phyloP scores from a whole-genome alignment of 2,329 filamentous ascomycete species.

The Neocatenulostroma microsporum region DNA sequence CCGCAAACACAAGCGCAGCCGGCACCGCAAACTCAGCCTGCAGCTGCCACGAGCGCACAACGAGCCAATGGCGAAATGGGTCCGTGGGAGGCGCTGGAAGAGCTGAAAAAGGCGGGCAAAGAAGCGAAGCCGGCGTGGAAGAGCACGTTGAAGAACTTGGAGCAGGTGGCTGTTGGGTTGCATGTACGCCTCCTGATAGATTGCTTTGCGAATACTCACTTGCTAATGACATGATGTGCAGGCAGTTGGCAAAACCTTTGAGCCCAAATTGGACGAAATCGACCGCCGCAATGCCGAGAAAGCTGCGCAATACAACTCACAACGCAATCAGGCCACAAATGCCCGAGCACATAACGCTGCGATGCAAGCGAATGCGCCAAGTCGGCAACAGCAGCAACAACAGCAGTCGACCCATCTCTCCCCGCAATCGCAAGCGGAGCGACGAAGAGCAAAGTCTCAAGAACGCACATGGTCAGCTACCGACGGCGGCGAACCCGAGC shows the following conservation, averaged over 20 bases:
- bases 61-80: background rate
- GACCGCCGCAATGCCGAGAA: background rate
- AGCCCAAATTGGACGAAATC: background rate
- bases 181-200: too few relatives aligned
- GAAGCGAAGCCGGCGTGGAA: background rate
- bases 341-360: background rate
- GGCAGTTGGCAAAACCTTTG: constrained; percentile 4
- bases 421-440: background rate
- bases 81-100: constrained; percentile 2
- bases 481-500: background rate
- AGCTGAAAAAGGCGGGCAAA: constrained; percentile 3
- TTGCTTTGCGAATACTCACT: too few relatives aligned
- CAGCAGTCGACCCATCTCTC: too few relatives aligned
- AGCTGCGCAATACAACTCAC: background rate
- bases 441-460: background rate
- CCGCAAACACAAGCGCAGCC: too few relatives aligned
- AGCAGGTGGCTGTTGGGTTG: background rate
- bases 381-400: too few relatives aligned
- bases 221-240: too few relatives aligned
- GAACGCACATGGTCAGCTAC: constrained; percentile 1
- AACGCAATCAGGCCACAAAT: background rate
- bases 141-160: background rate
- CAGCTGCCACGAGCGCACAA: constrained; percentile 8
- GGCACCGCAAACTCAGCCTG: too few relatives aligned
- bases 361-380: too few relatives aligned